Evolutionary conservation across 2,329 filamentous ascomycete genomes (phyloP).

Genomic region (Colletotrichum musae): DNA sequence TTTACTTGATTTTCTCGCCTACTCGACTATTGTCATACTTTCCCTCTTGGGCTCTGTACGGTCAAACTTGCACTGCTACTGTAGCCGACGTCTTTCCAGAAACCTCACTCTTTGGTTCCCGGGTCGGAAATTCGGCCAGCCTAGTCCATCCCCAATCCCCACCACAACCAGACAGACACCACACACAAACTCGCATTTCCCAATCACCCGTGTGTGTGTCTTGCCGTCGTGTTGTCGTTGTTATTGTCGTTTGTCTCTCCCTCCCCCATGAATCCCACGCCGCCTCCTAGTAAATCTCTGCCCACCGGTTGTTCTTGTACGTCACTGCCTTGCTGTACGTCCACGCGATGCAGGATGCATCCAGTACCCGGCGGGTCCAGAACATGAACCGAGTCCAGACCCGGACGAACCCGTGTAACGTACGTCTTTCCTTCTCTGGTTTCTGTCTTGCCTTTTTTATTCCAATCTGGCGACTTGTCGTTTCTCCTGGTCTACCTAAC

Average conservation of each 20-base stretch:
- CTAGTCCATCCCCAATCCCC: slow-evolving; percentile 7
- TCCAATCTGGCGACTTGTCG: background rate
- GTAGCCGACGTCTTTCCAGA: background rate
- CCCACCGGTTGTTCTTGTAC: slow-evolving; percentile 17
- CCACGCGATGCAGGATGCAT: slow-evolving; percentile 21
- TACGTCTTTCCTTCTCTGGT: slow-evolving; percentile 29
- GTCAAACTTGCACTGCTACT: slow-evolving; percentile 7
- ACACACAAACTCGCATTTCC: slow-evolving; percentile 2
- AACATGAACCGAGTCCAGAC: slow-evolving; percentile 32
- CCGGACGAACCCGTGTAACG: slow-evolving; percentile 34
- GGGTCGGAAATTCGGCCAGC: background rate
- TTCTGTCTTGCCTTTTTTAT: background rate
- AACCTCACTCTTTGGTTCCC: slow-evolving; percentile 13
- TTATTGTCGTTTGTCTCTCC: slow-evolving; percentile 2
- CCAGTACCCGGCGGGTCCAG: slow-evolving; percentile 31
- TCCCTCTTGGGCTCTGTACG: slow-evolving; percentile 4
- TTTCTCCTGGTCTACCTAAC: background rate
- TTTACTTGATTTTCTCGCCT: slow-evolving; percentile 3
- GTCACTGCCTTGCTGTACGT: slow-evolving; percentile 17
- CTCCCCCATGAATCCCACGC: slow-evolving; percentile 26
- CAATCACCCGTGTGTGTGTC: too few relatives aligned
- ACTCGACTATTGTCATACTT: background rate
- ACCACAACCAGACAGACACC: slow-evolving; percentile 6
- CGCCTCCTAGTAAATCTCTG: slow-evolving; percentile 19
- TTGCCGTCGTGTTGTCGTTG: too few relatives aligned